Base-by-base conservation (phyloP, 345 rosid species). In the Aegle marmelos region DNA sequence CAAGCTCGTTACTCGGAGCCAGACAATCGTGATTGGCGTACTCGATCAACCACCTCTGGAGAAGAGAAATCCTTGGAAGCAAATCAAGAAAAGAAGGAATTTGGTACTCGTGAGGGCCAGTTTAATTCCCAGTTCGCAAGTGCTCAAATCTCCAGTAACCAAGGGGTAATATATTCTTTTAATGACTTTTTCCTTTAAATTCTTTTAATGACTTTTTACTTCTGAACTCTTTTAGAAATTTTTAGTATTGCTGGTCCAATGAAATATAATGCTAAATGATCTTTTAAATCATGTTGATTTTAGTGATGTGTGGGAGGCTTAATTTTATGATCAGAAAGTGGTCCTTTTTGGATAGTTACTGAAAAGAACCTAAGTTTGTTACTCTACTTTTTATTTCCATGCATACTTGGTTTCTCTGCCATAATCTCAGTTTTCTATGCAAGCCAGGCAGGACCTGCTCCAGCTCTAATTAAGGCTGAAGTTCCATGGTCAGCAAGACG, bases 21-120 rank as follows among this genome's bases (percentile, higher is more conserved):
- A 70, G 98, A 94, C 83, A 83, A 86, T 78, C 96, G 93, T 37
- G 94, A 92, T 72, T 94, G 98, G 98, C 93, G 89, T 78, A 82
- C 83, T 74, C 92, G 91, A 68, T 75, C 86, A 68, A 70, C 85
- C 75, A 62, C 81, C 56, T 34, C 86, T 78, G 91, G 91, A 72
- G 96, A 90, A 70, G 98, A 88, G 81, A 88, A 89, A 66, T 89
- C 90, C 28, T 84, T 89, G 91, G 91, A 89, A 57, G 74, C 76
- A 34, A 69, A 68, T 34, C 75, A 66, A 64, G 73, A 58, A 77
- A 87, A 84, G 58, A 75, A 50, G 37, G 89, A 87, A 70, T 82
- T 78, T 61, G 79, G 65, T 76, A 70, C 64, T 76, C 82, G 80
- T 37, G 90, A 87, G 79, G 88, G 84, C 73, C 92, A 89, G 63